Base-by-base conservation (phyloP, 768 basidiomycete genomes). In the Leucocoprinus sp. region DNA sequence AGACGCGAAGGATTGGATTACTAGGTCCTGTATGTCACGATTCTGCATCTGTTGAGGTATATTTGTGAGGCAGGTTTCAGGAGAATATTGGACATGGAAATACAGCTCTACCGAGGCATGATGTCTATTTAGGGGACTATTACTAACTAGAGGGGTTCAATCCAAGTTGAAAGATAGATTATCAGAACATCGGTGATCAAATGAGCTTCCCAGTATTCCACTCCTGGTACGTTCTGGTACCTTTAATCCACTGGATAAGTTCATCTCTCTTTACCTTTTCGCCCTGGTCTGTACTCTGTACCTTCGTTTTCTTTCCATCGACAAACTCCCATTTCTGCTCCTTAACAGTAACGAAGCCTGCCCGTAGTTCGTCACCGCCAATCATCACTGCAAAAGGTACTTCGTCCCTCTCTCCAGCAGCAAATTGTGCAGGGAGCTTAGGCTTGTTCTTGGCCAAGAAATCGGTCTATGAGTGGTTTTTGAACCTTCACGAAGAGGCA, bases 371-470 rank as follows among this genome's bases (percentile, higher is more conserved):
- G 46, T 86, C 83, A 1, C 74, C 76, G 7, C 92, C 93, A n/a
- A 98, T 67, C 52, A 98, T 88, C 46, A 97, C 75, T 1, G 86
- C 93, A 63, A 91, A 96, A 0, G 93, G 95, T 33, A 90, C 89
- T 52, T 90, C 84, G 56, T 97, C 93, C 58, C 70, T 82, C 66
- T 96, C 96, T 21, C 86, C 88, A 1, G 84, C 82, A 17, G 86
- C 86, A 59, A 95, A 97, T 57, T 99, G 95, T 2, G 79, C 71
- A 0, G 74, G 72, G 26, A 91, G 63, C 60, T 97, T 97, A 0
- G 96, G 93, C 61, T 96, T 97, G 44, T 69, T 78, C 63, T 96
- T 97, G 50, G 89, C 87, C 55, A 92, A 67, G 68, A 91, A 98
- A 62, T 98, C 96, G 46, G 87, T 76, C 91, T 93, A 54, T 8